Conservation (phyloP, 257 asterid species). For the Nicotiana attenuata region DNA sequence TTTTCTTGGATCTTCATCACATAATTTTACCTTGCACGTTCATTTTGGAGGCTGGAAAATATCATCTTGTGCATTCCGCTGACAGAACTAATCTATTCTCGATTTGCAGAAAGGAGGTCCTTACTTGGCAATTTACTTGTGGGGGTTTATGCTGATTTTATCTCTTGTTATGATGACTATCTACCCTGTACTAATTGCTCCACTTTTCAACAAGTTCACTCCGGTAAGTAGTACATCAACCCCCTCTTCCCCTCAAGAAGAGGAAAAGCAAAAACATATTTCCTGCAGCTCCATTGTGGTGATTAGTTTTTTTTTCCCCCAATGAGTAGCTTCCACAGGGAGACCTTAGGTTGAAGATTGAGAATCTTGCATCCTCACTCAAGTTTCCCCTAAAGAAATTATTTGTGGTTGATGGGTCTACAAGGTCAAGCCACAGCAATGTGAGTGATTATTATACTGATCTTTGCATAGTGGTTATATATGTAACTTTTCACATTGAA, state of each 20-base stretch:
- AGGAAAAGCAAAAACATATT: neutral
- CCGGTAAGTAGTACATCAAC: slow-evolving; percentile 47
- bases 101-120: slow-evolving; percentile 98
- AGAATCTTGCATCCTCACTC: slow-evolving; percentile 82
- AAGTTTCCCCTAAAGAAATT: slow-evolving; percentile 85
- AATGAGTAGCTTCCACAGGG: slow-evolving; percentile 80
- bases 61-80: neutral
- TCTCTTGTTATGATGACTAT: slow-evolving; percentile 94
- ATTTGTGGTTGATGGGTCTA: slow-evolving; percentile 97
- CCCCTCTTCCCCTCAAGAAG: neutral
- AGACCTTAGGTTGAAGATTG: slow-evolving; percentile 79
- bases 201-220: slow-evolving; percentile 97
- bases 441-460: slow-evolving; percentile 40
- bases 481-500: neutral
- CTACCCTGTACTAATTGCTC: slow-evolving; percentile 90
- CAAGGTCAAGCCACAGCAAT: slow-evolving; percentile 98
- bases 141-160: slow-evolving; percentile 83
- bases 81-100: slow-evolving; percentile 11
- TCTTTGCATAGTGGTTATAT: neutral
- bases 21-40: neutral
- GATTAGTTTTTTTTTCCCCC: slow-evolving; percentile 7
- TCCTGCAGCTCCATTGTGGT: neutral
- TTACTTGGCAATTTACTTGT: slow-evolving; percentile 86
- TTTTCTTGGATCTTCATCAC: neutral
- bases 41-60: neutral